A percentile compares a stretch with the other conserved stretches of the same genome.
Conservation (phyloP, 225 moss, liverwort and hornwort species). For the Neckera pumila region DNA sequence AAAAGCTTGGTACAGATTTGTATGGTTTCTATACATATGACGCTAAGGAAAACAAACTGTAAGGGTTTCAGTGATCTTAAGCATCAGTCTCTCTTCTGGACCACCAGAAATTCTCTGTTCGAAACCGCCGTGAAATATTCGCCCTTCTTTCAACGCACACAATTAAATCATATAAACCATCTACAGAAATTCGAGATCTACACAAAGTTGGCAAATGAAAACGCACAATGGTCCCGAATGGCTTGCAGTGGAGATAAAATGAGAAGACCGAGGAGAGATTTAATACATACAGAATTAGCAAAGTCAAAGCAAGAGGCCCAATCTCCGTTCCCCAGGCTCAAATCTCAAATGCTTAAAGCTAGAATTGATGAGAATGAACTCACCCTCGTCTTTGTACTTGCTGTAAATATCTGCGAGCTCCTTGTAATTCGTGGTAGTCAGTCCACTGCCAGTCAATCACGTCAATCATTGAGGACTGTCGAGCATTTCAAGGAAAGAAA, state of each 20-base stretch:
- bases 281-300: background rate
- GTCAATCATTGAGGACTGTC: background rate
- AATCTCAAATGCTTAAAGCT: background rate
- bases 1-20: background rate
- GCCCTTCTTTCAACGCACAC: background rate
- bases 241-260: background rate
- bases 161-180: background rate
- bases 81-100: background rate
- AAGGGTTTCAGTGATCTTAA: background rate
- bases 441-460: slow-evolving; percentile 37
- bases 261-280: background rate
- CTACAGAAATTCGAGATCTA: no score
- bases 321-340: background rate
- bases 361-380: background rate
- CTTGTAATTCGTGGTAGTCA: slow-evolving; percentile 71
- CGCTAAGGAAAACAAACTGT: background rate
- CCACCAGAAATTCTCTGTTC: background rate
- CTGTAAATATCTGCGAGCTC: slow-evolving; percentile 64
- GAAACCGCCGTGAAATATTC: background rate
- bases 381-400: slow-evolving; percentile 49
- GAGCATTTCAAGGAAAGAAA: background rate
- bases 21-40: background rate
- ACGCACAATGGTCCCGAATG: background rate
- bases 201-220: background rate
- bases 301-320: background rate